Evolutionary conservation across 805 yeast species (phyloP), one percentile per base, ranked within the genome.

Genomic region (Metschnikowia anglica): DNA sequence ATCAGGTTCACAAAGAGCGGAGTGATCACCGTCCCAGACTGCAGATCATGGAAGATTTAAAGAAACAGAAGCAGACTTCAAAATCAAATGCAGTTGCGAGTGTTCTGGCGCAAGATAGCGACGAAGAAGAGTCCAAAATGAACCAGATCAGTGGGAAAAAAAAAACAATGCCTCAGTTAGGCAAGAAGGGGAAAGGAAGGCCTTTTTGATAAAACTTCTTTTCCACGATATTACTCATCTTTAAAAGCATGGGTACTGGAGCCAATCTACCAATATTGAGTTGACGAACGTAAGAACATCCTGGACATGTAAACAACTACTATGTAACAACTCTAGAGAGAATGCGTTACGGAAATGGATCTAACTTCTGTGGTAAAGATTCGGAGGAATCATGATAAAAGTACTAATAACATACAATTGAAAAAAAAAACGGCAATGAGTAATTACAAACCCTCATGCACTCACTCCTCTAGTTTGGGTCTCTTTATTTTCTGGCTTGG

Each of bases 81-180:
- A 10, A 24, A n/a, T 5, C 28, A 28, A 12, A 19, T 17, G 34
- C 19, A 20, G 11, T 19, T 3, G 23, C 19, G 16, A 18, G n/a
- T 17, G 24, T 11, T 9, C 28, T 11, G 7, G 42, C 29, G 2
- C 36, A 27, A 4, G 51, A 46, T 11, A 43, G 49, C 13, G 54
- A 53, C 41, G 54, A 56, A 34, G 55, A 51, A 25, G 44, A 49
- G 38, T 44, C 50, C n/a, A 50, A 52, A 30, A 30, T 41, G 44
- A 37, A 36, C 35, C 51, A 46, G 18, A 47, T 48, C 20, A 34
- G 36, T 15, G 45, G 43, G 12, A 50, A 50, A 29, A 42, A 37
- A n/a, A 42, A 35, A 4, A 33, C 32, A 16, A 44, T 46, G 4
- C 24, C 46, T 4, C 33, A 20, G 10, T 40, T 40, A 12, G 48